Evolutionary conservation across 1,139 yeast species (phyloP), one percentile per base, ranked within the genome.

Genomic region (Geotrichum macrosporum): DNA sequence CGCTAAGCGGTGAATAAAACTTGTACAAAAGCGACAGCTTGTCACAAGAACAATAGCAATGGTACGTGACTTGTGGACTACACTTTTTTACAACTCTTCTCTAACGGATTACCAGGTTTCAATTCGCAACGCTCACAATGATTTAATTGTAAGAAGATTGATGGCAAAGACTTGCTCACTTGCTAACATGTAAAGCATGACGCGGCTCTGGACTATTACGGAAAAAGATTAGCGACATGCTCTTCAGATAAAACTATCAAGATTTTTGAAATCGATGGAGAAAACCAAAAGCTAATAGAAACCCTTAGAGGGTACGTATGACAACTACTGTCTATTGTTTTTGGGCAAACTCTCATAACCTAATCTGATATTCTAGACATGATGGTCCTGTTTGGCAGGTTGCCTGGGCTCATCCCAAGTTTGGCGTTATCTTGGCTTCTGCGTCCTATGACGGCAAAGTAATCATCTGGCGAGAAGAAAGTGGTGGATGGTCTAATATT

Each of bases 381-480:
- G 96, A 88, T 55, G 98, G 98, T 19, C 97, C 98, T 9, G 96
- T 94, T 42, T 94, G 99, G 98, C 96, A 92, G 69, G 94, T 89
- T 29, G 80, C 89, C 45, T 92, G 98, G 99, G 97, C 98, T 2
- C 98, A 94, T 65, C 98, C 99, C 35, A 92, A 92, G 66, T 92
- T 92, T 62, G 98, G 98, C 31, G 84, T 88, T 5, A 86, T 92
- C 55, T 74, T 92, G 56, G 98, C 98, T 0, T 84, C 95, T 24
- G 88, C 95, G 57, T 86, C 96, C 1, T 94, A 87, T 62, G 98
- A 92, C 63, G 98, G 98, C 47, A 84, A 83, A 61, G 97, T 87
- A 8, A 71, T 89, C 55, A 81, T 94, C 59, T 92, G 98, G 98
- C 84, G 88, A 63, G 96, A 92, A 66, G 96, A 87, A 59, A 81